These are phyloP conservation scores for Cercophora sp. DNA, from an alignment of 495 filamentous ascomycete species.

Conservation along the genomic window DNA sequence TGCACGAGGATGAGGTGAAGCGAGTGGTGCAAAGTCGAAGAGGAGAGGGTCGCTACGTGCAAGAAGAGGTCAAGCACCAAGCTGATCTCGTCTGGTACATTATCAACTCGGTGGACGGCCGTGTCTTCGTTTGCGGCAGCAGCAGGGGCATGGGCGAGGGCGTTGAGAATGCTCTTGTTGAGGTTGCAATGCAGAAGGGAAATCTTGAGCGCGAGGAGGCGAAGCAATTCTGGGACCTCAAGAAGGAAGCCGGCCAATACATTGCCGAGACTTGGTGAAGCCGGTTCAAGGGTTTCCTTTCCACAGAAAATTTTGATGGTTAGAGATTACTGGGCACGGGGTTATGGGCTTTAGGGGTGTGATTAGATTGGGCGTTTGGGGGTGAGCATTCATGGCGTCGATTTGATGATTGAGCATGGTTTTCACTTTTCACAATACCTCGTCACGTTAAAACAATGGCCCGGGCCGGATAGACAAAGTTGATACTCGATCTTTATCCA, in stretches of 20 bases:
- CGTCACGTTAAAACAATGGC: too few relatives aligned
- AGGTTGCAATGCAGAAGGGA: slow-evolving; percentile 77
- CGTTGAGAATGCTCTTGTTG: slow-evolving; percentile 75
- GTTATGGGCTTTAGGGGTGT: too few relatives aligned
- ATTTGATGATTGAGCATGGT: too few relatives aligned
- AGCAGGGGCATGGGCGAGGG: slow-evolving; percentile 97
- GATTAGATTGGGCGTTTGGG: background rate
- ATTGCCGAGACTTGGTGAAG: slow-evolving; percentile 70
- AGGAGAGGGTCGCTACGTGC: slow-evolving; percentile 75
- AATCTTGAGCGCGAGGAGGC: slow-evolving; percentile 71
- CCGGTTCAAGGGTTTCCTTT: background rate
- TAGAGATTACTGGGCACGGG: background rate
- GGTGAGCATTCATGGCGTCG: background rate
- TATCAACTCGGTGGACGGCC: slow-evolving; percentile 86
- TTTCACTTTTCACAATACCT: too few relatives aligned
- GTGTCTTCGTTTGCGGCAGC: slow-evolving; percentile 93
- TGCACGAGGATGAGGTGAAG: slow-evolving; percentile 88
- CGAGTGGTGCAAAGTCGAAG: slow-evolving; percentile 83
- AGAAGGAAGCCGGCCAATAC: slow-evolving; percentile 81
- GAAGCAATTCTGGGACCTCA: slow-evolving; percentile 70
- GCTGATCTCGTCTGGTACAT: slow-evolving; percentile 96
- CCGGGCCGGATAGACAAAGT: too few relatives aligned
- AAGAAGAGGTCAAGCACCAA: slow-evolving; percentile 80
- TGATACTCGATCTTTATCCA: too few relatives aligned
- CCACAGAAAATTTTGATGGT: background rate